phyloP scores from a whole-genome alignment of 352 stramenopile species.

The Pythium periplocum region DNA sequence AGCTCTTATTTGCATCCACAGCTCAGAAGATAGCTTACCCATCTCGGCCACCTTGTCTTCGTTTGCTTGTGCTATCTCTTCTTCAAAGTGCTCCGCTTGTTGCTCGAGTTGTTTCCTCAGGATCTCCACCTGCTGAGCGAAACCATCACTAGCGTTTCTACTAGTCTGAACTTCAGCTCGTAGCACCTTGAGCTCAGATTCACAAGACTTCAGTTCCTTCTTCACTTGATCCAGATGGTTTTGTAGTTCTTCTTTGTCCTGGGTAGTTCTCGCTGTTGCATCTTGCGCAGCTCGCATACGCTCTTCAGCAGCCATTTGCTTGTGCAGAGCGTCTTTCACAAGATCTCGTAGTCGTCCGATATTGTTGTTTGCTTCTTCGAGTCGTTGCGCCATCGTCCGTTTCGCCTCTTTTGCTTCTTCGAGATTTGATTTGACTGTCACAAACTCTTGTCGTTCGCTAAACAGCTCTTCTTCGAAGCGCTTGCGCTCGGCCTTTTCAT shows the following conservation, averaged over 20 bases:
- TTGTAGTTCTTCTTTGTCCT: constrained; percentile 1
- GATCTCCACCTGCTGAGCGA: constrained; percentile 1
- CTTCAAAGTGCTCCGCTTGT: constrained; percentile 4
- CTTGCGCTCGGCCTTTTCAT: constrained; percentile 44
- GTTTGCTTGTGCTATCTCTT: constrained; percentile 1
- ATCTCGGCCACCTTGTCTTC: constrained; percentile 8
- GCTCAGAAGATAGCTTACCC: constrained; percentile 5
- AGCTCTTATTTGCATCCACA: constrained; percentile 6
- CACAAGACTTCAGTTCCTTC: too few relatives aligned
- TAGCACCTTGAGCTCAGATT: too few relatives aligned
- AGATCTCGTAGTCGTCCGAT: constrained; percentile 50
- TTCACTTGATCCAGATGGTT: background rate
- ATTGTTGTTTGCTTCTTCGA: constrained; percentile 71
- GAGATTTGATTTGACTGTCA: constrained; percentile 43
- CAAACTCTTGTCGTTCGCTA: constrained; percentile 45
- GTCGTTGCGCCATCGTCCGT: constrained; percentile 33
- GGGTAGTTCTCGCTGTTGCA: background rate
- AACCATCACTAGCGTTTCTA: background rate
- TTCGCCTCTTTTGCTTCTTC: constrained; percentile 47
- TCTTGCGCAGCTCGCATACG: too few relatives aligned
- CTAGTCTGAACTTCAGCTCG: too few relatives aligned
- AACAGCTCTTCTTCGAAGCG: constrained; percentile 43
- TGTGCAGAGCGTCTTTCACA: constrained; percentile 19
- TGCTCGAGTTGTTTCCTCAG: constrained; percentile 1
- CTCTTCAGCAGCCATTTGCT: too few relatives aligned